A percentile compares a stretch with the other conserved stretches of the same genome.
Evolutionary conservation across 805 yeast species (phyloP).

Genomic region (Maudiozyma saulgeensis): DNA sequence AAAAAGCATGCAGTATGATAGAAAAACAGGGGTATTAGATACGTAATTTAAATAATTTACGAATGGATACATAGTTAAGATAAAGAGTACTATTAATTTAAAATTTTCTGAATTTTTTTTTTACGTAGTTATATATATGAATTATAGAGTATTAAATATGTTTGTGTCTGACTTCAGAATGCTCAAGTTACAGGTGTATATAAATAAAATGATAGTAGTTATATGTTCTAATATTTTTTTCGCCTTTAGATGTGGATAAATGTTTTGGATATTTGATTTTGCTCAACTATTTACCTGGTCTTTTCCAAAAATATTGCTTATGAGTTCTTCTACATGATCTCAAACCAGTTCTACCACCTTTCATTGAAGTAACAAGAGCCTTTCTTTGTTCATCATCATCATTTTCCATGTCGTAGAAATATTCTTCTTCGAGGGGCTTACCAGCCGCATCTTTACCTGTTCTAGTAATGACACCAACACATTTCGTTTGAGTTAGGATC

Average conservation of each 20-base stretch:
- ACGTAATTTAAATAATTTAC: too few relatives aligned
- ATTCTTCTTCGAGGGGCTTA: constrained; percentile 86
- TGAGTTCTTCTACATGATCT: constrained; percentile 90
- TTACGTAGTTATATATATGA: too few relatives aligned
- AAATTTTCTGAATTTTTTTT: too few relatives aligned
- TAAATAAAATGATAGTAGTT: too few relatives aligned
- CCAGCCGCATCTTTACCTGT: constrained; percentile 96
- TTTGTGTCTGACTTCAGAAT: too few relatives aligned
- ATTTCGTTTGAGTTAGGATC: constrained; percentile 31
- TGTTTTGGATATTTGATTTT: background rate
- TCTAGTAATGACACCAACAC: constrained; percentile 75
- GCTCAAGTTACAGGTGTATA: too few relatives aligned
- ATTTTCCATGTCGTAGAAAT: constrained; percentile 77
- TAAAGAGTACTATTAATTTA: too few relatives aligned
- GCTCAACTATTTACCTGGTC: constrained; percentile 26
- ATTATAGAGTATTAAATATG: too few relatives aligned
- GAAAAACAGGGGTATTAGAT: background rate
- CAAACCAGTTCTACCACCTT: constrained; percentile 69
- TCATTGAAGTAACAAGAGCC: constrained; percentile 58
- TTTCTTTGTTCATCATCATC: constrained; percentile 69
- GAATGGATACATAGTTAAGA: too few relatives aligned
- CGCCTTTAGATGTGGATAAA: background rate
- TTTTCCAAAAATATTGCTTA: constrained; percentile 56
- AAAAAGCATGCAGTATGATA: constrained; percentile 35
- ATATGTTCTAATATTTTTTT: too few relatives aligned